Evolutionary conservation across 768 basidiomycete genomes (phyloP), one percentile per base, ranked within the genome.

Genomic region (Harrya chromipes): DNA sequence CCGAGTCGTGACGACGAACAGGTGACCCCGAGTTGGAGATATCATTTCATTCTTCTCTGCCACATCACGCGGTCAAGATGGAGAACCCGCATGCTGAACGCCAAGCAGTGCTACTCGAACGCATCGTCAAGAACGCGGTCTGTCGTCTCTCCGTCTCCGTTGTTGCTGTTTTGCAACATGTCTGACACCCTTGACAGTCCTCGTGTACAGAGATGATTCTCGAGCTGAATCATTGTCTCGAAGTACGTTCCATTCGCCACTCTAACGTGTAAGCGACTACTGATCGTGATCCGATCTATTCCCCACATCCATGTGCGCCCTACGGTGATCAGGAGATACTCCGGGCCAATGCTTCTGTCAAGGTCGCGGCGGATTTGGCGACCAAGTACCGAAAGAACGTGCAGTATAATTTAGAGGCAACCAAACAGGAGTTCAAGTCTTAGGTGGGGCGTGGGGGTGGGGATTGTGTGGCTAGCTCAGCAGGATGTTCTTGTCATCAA

Each of bases 21-120:
- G 29, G 23, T n/a, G 11, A 37, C 16, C 8, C 4, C 10, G 26
- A 7, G 7, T 29, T 13, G 29, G 11, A 29, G 29, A 29, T 29
- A 29, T 29, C 29, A 29, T 33, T 29, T 40, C 23, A 13, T 47
- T 12, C 31, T 26, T 40, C 17, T 14, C 35, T 41, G 35, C 50
- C 49, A 38, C 52, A 47, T 38, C 48, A 53, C 49, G 16, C 43
- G 24, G 21, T 44, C 49, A 43, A 46, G 47, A 95, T 97, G 94
- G 92, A 97, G 70, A 95, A 95, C 67, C 94, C 94, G 19, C 93
- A 97, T 59, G 90, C 90, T 43, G 92, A 94, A 69, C 79, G 89
- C 37, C 94, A 97, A 65, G 91, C 90, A 27, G 84, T 94, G 40
- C 79, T 95, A 17, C 77, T 97, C 4, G 90, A 95, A 58, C 81